phyloP scores from a whole-genome alignment of 768 basidiomycete species.

The Boletus bicolor region DNA sequence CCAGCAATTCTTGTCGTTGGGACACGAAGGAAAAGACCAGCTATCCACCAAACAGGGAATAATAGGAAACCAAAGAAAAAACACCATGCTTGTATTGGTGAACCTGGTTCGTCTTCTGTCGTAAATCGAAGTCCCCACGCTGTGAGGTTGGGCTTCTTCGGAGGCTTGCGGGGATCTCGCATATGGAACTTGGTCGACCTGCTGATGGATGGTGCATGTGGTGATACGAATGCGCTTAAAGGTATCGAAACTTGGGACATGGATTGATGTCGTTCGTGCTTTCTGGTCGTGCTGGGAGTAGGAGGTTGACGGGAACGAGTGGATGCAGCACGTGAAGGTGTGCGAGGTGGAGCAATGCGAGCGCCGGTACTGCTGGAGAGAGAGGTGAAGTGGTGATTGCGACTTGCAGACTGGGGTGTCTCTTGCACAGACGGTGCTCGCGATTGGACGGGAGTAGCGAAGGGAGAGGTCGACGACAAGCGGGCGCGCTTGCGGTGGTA shows the following conservation, averaged over 20 bases:
- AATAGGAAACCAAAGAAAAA: slow-evolving; percentile 71
- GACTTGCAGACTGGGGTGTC: slow-evolving; percentile 17
- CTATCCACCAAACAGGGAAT: slow-evolving; percentile 67
- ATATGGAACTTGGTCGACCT: slow-evolving; percentile 66
- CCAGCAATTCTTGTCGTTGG: slow-evolving; percentile 64
- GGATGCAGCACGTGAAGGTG: slow-evolving; percentile 38
- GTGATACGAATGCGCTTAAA: slow-evolving; percentile 72
- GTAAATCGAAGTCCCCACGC: slow-evolving; percentile 59
- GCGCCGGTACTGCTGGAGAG: slow-evolving; percentile 36
- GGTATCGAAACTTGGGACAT: slow-evolving; percentile 75
- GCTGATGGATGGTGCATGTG: slow-evolving; percentile 70
- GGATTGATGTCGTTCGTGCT: slow-evolving; percentile 44
- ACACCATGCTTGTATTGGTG: slow-evolving; percentile 68
- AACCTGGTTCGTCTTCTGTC: slow-evolving; percentile 48
- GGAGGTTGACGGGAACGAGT: slow-evolving; percentile 31
- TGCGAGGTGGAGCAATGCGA: slow-evolving; percentile 26
- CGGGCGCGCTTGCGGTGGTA: slow-evolving; percentile 70
- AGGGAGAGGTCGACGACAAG: slow-evolving; percentile 42
- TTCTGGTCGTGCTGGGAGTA: slow-evolving; percentile 26
- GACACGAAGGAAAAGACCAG: slow-evolving; percentile 46
- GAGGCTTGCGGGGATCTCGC: slow-evolving; percentile 73
- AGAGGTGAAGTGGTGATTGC: slow-evolving; percentile 25
- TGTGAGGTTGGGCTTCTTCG: slow-evolving; percentile 50
- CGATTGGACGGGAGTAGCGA: slow-evolving; percentile 31
- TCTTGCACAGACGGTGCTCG: slow-evolving; percentile 31